Evolutionary conservation across 192 early-diverging fungal species (phyloP), one percentile per base, ranked within the genome.

Genomic region (Umbelopsis ramanniana): DNA sequence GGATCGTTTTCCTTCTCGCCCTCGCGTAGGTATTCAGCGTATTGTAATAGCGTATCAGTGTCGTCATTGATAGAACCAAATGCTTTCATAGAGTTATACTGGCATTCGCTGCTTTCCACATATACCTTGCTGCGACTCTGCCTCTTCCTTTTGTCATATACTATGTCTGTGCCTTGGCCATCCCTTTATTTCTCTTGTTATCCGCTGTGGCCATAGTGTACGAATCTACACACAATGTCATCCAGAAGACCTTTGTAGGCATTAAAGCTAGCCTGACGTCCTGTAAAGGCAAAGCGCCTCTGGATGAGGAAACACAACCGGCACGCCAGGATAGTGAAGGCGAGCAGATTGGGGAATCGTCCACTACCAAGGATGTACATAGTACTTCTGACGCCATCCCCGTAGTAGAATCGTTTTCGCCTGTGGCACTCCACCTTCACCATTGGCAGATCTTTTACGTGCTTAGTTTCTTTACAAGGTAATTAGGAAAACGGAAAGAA

Each of bases 401-500:
- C 11, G 35, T 19, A 17, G 17, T 2, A 29, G 17, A 37, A 4
- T 22, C 12, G 12, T 63, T 63, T 29, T 37, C 57, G 14, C 57
- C 57, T 11, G 76, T 78, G 14, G 29, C 57, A n/a, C 74, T 92
- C 47, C 92, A 94, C 74, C 72, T 90, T 52, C 93, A 94, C 74
- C 93, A 94, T 70, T 94, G 93, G 93, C 90, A 92, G 71, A 87
- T 94, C 37, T 94, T 94, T 72, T 94, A 93, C 79, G 84, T 81
- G 11, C 77, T 94, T 17, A 90, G 91, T 2, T 94, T 92, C 67
- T 94, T 93, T 70, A 93, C 92, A 17, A 52, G 73, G 77, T 79
- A 72, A 29, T 17, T 53, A 12, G 40, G 40, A 43, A 11, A 43
- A 43, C 2, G 11, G 40, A 43, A 43, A 43, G 40, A 1, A 43